Percentiles rank a stretch among this genome's conserved stretches.
These are phyloP conservation scores for Conoideocrella luteorostrata DNA, from an alignment of 2,329 filamentous ascomycete genomes.

Conservation along the genomic window DNA sequence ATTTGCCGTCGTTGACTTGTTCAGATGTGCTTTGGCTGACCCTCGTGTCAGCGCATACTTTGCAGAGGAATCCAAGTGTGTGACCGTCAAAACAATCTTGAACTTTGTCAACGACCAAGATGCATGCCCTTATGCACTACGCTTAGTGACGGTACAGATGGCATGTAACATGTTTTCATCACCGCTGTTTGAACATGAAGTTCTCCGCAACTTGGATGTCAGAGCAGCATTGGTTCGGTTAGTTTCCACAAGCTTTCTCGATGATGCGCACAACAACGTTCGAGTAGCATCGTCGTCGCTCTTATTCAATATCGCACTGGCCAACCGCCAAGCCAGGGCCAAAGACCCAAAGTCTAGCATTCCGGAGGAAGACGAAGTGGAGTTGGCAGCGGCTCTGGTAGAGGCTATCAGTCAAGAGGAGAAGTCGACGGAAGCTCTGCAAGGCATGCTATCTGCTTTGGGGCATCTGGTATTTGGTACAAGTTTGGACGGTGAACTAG, in stretches of 20 bases:
- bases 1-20: conserved; percentile 80
- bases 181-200: conserved; percentile 59
- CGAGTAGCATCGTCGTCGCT: conserved; percentile 77
- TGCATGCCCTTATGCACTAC: conserved; percentile 69
- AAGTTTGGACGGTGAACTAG: conserved; percentile 64
- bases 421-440: conserved; percentile 63
- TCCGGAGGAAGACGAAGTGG: conserved; percentile 66
- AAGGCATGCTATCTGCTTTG: conserved; percentile 68
- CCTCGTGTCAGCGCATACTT: conserved; percentile 74
- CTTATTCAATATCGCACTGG: conserved; percentile 72
- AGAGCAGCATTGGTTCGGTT: conserved; percentile 58
- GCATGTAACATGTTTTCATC: conserved; percentile 80
- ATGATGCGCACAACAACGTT: conserved; percentile 65
- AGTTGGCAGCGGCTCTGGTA: conserved; percentile 72
- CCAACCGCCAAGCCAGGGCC: conserved; percentile 60
- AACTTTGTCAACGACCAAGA: conserved; percentile 49
- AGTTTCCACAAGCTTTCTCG: conserved; percentile 71
- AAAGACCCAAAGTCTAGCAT: conserved; percentile 52
- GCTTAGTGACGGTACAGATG: conserved; percentile 77
- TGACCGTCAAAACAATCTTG: conserved; percentile 57
- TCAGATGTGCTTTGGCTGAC: conserved; percentile 72
- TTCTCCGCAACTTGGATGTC: conserved; percentile 47
- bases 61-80: conserved; percentile 64
- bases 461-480: conserved; percentile 70
- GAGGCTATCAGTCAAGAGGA: conserved; percentile 61